These are phyloP conservation scores for Claviceps digitariae DNA, from an alignment of 2,329 filamentous ascomycete species.

Conservation along the genomic window DNA sequence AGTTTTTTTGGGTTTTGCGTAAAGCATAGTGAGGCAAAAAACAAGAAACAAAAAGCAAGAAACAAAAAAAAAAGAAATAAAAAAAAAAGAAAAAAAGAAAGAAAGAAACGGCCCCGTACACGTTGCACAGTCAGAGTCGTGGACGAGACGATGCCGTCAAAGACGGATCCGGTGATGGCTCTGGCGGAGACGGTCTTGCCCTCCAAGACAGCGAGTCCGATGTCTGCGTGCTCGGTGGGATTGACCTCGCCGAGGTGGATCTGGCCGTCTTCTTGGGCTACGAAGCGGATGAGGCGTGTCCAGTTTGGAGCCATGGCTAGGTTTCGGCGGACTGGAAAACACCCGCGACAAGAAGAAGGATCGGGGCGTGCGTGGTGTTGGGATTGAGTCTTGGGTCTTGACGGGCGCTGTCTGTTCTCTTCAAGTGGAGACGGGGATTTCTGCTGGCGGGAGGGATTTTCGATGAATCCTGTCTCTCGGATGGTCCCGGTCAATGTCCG, in stretches of 20 bases:
- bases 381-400: too few relatives aligned
- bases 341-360: too few relatives aligned
- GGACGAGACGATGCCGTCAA: neutral
- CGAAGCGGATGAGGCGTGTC: conserved; percentile 27
- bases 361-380: too few relatives aligned
- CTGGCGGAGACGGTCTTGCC: neutral
- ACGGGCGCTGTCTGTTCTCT: too few relatives aligned
- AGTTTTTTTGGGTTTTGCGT: too few relatives aligned
- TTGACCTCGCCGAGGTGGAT: conserved; percentile 26
- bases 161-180: neutral
- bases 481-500: too few relatives aligned
- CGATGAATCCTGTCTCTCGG: too few relatives aligned
- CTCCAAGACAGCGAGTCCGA: conserved; percentile 4
- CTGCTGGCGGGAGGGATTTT: too few relatives aligned
- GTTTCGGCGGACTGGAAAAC: too few relatives aligned
- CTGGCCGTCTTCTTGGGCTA: conserved; percentile 26
- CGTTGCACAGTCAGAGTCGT: neutral
- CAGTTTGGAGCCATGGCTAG: neutral
- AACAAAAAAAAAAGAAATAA: neutral
- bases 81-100: too few relatives aligned
- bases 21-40: too few relatives aligned
- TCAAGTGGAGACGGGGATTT: too few relatives aligned
- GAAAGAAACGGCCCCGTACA: neutral
- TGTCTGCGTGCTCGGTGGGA: conserved; percentile 13
- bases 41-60: neutral